Conservation (phyloP, 2,329 filamentous ascomycete genomes). For the Trichoderma guizhouense region DNA sequence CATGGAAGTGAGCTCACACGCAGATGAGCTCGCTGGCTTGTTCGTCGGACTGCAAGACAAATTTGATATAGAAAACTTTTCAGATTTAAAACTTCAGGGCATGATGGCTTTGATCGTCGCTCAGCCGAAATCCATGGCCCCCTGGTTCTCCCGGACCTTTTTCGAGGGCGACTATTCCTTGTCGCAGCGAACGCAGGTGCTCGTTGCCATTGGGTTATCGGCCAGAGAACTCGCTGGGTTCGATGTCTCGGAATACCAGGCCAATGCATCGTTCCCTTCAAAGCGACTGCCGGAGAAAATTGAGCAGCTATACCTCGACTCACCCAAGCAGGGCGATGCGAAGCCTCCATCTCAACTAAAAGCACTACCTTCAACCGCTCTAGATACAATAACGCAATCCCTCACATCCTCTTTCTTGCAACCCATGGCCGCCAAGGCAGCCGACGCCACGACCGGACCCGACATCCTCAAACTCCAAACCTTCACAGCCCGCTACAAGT, state of each 20-base stretch:
- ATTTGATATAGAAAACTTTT: slow-evolving; percentile 75
- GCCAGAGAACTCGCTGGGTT: slow-evolving; percentile 83
- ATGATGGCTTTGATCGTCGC: slow-evolving; percentile 80
- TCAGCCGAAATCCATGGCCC: slow-evolving; percentile 72
- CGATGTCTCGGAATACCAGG: slow-evolving; percentile 53
- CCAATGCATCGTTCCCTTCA: slow-evolving; percentile 65
- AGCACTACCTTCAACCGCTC: slow-evolving; percentile 52
- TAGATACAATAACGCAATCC: slow-evolving; percentile 65
- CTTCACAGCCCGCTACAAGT: slow-evolving; percentile 63
- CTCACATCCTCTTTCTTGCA: slow-evolving; percentile 72
- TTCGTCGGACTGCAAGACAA: slow-evolving; percentile 82
- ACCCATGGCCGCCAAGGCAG: slow-evolving; percentile 77
- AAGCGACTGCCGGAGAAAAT: slow-evolving; percentile 73
- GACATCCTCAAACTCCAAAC: slow-evolving; percentile 83
- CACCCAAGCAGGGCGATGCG: slow-evolving; percentile 26
- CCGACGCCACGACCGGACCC: slow-evolving; percentile 75
- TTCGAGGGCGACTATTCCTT: slow-evolving; percentile 92
- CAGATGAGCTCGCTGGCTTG: slow-evolving; percentile 72
- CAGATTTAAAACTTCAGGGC: slow-evolving; percentile 70
- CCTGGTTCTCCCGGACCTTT: slow-evolving; percentile 79
- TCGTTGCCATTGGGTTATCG: slow-evolving; percentile 77
- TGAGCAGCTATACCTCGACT: slow-evolving; percentile 63
- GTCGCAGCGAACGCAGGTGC: slow-evolving; percentile 74
- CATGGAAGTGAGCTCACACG: slow-evolving; percentile 80
- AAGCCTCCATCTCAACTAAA: slow-evolving; percentile 41